These are phyloP conservation scores for Verticillium nubilum DNA, from an alignment of 2,329 filamentous ascomycete genomes.

Conservation along the genomic window DNA sequence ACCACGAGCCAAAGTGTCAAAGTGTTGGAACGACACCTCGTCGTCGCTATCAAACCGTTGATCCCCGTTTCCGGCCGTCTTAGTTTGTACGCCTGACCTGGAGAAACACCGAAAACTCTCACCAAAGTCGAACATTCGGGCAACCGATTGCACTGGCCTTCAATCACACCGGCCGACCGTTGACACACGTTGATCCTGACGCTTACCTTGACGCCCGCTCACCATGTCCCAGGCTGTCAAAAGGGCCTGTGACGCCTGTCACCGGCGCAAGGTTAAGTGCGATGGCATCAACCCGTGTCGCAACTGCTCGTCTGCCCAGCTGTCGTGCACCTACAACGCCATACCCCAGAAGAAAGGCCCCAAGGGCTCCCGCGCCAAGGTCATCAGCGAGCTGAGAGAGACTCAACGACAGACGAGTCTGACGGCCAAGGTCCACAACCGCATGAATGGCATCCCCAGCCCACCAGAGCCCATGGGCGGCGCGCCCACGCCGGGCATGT, in stretches of 20 bases:
- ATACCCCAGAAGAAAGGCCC: slow-evolving; percentile 73
- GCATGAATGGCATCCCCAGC: slow-evolving; percentile 49
- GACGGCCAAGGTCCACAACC: slow-evolving; percentile 55
- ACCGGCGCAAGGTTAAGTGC: slow-evolving; percentile 70
- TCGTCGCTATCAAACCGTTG: background rate
- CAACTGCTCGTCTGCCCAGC: slow-evolving; percentile 62
- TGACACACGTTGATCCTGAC: background rate
- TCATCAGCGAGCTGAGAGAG: slow-evolving; percentile 68
- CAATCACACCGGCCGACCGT: background rate
- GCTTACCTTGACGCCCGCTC: slow-evolving; percentile 5
- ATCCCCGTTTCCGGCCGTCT: slow-evolving; percentile 1
- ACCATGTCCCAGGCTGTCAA: slow-evolving; percentile 48
- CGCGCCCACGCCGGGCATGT: slow-evolving; percentile 52
- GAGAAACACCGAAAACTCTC: background rate
- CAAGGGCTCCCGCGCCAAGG: slow-evolving; percentile 68
- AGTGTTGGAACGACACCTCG: background rate
- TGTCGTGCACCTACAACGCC: slow-evolving; percentile 69
- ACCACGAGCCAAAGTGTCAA: background rate
- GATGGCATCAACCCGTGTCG: slow-evolving; percentile 66
- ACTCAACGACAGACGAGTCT: slow-evolving; percentile 62
- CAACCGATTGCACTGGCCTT: background rate
- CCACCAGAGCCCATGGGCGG: slow-evolving; percentile 41
- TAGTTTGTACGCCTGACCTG: background rate
- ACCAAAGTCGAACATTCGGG: background rate
- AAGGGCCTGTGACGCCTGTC: slow-evolving; percentile 67